phyloP scores from a whole-genome alignment of 2,329 filamentous ascomycete genomes.

The Metarhizium album region DNA sequence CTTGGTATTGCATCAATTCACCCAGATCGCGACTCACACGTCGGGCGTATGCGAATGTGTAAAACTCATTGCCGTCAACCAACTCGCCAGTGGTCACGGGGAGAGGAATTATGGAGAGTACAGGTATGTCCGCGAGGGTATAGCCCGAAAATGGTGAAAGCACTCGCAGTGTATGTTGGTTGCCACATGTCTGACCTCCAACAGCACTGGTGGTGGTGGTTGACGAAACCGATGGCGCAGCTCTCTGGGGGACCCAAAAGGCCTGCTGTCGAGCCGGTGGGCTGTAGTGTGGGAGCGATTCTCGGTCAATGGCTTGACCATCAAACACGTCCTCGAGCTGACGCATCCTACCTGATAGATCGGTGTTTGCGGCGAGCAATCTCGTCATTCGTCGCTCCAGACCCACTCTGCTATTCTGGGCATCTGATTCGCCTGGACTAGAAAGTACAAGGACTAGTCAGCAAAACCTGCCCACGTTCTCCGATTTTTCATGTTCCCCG shows the following conservation, averaged over 20 bases:
- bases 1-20: conserved; percentile 13
- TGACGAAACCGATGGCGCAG: background rate
- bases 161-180: conserved; percentile 8
- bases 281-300: conserved; percentile 10
- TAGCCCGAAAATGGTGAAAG: conserved; percentile 18
- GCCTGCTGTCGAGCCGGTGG: conserved; percentile 1
- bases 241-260: conserved; percentile 8
- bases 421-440: conserved; percentile 25
- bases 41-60: conserved; percentile 18
- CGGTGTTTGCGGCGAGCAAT: conserved; percentile 23
- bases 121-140: conserved; percentile 20
- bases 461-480: background rate
- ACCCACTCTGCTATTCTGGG: conserved; percentile 23
- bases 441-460: background rate
- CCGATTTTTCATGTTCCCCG: background rate
- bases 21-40: conserved; percentile 19
- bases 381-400: conserved; percentile 23
- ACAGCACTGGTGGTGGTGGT: background rate
- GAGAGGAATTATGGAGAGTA: conserved; percentile 21
- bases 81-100: conserved; percentile 21
- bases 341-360: conserved; percentile 22
- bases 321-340: conserved; percentile 14
- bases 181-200: conserved; percentile 1
- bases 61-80: conserved; percentile 21
- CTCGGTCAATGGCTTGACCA: conserved; percentile 8